Evolutionary conservation across 2,329 filamentous ascomycete genomes (phyloP).

Genomic region (Talaromyces sp.): DNA sequence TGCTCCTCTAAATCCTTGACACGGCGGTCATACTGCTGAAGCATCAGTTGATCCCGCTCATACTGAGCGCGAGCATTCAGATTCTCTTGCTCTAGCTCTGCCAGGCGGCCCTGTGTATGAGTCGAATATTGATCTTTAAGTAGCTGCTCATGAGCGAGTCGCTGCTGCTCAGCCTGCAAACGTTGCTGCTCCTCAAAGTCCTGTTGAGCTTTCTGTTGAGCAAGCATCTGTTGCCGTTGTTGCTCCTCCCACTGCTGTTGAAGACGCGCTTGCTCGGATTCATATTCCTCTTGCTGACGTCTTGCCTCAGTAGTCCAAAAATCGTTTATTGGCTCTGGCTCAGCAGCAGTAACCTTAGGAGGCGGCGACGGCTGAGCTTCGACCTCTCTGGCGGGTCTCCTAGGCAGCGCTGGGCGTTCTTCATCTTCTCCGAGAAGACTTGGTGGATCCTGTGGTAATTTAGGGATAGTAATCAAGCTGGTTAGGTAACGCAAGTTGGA

Average conservation of each 20-base stretch:
- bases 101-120: conserved; percentile 93
- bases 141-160: conserved; percentile 86
- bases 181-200: conserved; percentile 98
- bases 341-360: conserved; percentile 64
- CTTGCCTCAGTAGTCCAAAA: conserved; percentile 96
- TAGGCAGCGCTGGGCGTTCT: conserved; percentile 77
- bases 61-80: conserved; percentile 92
- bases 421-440: conserved; percentile 86
- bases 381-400: conserved; percentile 70
- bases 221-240: conserved; percentile 77
- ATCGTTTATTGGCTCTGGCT: conserved; percentile 93
- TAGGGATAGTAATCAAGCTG: conserved; percentile 92
- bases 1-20: conserved; percentile 93
- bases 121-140: conserved; percentile 85
- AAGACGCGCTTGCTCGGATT: conserved; percentile 86
- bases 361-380: conserved; percentile 70
- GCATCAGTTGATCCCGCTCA: conserved; percentile 93
- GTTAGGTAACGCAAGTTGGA: conserved; percentile 96
- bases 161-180: conserved; percentile 82
- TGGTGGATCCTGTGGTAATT: conserved; percentile 90
- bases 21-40: conserved; percentile 93
- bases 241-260: conserved; percentile 85
- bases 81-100: conserved; percentile 93
- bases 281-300: conserved; percentile 90
- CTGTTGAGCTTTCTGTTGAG: conserved; percentile 79